Base-by-base conservation (phyloP, 2,329 filamentous ascomycete genomes). In the Alternaria infectoria region DNA sequence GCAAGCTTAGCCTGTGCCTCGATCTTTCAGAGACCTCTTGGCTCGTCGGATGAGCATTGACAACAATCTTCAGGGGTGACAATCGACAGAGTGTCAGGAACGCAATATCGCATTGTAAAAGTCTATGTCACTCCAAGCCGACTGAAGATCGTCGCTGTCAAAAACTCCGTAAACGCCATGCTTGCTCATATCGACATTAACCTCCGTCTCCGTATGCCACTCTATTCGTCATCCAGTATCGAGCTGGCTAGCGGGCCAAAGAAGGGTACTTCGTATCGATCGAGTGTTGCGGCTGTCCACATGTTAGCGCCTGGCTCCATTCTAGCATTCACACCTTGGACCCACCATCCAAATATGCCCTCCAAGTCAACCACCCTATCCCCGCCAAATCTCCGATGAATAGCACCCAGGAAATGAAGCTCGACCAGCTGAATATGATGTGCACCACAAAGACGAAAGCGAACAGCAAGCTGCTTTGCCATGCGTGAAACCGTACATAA, bases 401-500 rank as follows among this genome's bases (percentile, higher is more conserved):
- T 56, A 99, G 82, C 19, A 95, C 77, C 92, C 93, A 97, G 65
- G 91, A 94, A 2, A 98, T 83, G 59, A 96, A 89, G 2, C 84
- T 86, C 23, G 92, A 95, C 91, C 93, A 97, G 12, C 90, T 90
- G 80, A 98, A 90, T 45, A 98, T 82, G 40, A 98, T 86, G 77
- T 98, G 95, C 23, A 97, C 73, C 74, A 87, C 84, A 70, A 88
- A 88, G 43, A 88, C 78, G 52, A 87, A 87, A 0, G 92, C 91
- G 79, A 97, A 97, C 4, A 97, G 81, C 74, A 97, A 84, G 67
- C 91, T 90, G 7, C 91, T 92, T 81, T 99, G 96, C 95, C 96
- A 99, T 8, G 96, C 96, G 80, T 99, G 96, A 72, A 98, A 98
- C 67, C 96, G 88, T 61, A 99, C 96, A 80, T 97, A 99, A 82